phyloP scores from a whole-genome alignment of 2,329 filamentous ascomycete genomes.

The Aspergillus sp. region DNA sequence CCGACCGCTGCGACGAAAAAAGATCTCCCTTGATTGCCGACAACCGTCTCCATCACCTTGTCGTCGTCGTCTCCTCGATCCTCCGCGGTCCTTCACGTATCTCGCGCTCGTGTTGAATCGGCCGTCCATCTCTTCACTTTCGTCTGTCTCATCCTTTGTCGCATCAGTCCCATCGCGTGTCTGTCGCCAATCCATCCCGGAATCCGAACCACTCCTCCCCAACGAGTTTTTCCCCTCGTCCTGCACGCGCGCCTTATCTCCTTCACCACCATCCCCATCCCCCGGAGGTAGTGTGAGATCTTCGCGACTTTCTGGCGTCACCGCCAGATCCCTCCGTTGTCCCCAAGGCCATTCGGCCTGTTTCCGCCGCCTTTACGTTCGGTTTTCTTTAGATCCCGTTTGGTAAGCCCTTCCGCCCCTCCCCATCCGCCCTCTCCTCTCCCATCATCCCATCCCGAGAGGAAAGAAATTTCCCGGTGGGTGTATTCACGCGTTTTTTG shows the following conservation, averaged over 20 bases:
- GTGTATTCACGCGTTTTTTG: slow-evolving; percentile 18
- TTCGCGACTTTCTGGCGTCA: slow-evolving; percentile 22
- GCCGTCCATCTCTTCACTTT: background rate
- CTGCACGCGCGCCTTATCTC: slow-evolving; percentile 15
- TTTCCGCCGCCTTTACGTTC: slow-evolving; percentile 19
- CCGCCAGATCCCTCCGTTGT: slow-evolving; percentile 23
- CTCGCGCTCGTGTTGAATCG: background rate
- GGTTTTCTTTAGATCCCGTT: slow-evolving; percentile 25
- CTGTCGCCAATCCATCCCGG: background rate
- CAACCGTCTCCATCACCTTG: slow-evolving; percentile 9
- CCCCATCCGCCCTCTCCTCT: slow-evolving; percentile 7
- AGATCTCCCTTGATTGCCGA: slow-evolving; percentile 21
- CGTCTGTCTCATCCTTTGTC: background rate
- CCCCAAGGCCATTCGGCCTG: slow-evolving; percentile 29
- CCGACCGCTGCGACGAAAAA: slow-evolving; percentile 3
- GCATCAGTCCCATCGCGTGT: slow-evolving; percentile 1
- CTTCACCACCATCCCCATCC: slow-evolving; percentile 5
- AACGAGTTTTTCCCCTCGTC: slow-evolving; percentile 5
- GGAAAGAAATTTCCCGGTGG: slow-evolving; percentile 16
- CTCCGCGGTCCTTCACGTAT: slow-evolving; percentile 8
- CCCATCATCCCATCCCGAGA: slow-evolving; percentile 7
- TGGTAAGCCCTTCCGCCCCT: slow-evolving; percentile 25
- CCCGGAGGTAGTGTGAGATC: slow-evolving; percentile 16
- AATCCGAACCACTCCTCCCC: background rate
- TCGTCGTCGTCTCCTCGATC: slow-evolving; percentile 7